These are phyloP conservation scores for Penicillium goetzii DNA, from an alignment of 495 filamentous ascomycete genomes.

Conservation along the genomic window DNA sequence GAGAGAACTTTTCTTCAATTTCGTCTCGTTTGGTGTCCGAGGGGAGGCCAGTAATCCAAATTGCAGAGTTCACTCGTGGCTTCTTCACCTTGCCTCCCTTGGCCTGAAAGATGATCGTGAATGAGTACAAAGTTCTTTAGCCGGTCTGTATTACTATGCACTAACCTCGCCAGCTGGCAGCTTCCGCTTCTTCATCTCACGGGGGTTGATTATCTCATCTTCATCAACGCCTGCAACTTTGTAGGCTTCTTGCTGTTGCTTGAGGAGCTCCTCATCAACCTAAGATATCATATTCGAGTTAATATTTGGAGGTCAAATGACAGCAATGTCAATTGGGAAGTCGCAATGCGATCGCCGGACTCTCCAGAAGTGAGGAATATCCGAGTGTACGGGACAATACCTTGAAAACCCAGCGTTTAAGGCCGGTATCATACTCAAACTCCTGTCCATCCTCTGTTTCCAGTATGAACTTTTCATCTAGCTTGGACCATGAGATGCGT, in stretches of 20 bases:
- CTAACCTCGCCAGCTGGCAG: conserved; percentile 60
- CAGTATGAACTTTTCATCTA: conserved; percentile 78
- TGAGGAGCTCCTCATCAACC: conserved; percentile 79
- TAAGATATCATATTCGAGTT: conserved; percentile 33
- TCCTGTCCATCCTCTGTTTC: conserved; percentile 86
- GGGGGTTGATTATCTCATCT: conserved; percentile 53
- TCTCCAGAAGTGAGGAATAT: conserved; percentile 5
- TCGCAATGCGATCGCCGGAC: not conserved
- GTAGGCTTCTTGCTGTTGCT: conserved; percentile 78
- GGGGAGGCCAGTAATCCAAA: conserved; percentile 88
- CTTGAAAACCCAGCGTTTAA: conserved; percentile 79
- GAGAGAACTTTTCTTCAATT: conserved; percentile 78
- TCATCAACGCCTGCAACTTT: conserved; percentile 70
- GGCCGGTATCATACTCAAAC: conserved; percentile 73
- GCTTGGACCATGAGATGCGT: conserved; percentile 82
- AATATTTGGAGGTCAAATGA: not conserved
- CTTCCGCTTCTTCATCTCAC: conserved; percentile 75
- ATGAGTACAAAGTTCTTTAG: not conserved
- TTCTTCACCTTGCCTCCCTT: conserved; percentile 60
- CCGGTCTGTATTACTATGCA: conserved; percentile 3
- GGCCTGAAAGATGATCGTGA: conserved; percentile 21
- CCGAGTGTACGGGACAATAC: conserved; percentile 46
- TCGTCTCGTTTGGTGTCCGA: conserved; percentile 76
- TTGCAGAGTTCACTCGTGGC: conserved; percentile 79
- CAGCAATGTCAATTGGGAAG: not conserved